Evolutionary conservation across 2,329 filamentous ascomycete genomes (phyloP), one percentile per base, ranked within the genome.

Genomic region (Diaporthe vexans): DNA sequence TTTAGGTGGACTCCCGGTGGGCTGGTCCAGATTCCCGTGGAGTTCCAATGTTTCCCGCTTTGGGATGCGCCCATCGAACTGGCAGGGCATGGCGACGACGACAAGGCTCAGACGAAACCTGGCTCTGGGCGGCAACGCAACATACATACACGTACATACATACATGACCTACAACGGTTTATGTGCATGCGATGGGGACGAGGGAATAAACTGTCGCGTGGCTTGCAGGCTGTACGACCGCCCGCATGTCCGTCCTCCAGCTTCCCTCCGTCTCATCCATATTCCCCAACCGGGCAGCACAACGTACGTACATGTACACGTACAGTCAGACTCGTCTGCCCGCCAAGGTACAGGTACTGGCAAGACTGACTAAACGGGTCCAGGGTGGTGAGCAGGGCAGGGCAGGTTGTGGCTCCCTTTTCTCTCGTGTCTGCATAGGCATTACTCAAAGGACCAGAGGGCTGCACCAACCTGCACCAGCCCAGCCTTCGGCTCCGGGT

Each of bases 21-120:
- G 33, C 63, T 68, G 63, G 63, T 68, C 63, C 48, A 68, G 63
- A 68, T 54, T 29, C 48, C n/a, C 21, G 63, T 37, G 52, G 21
- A 11, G 46, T 11, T 51, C 4, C n/a, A n/a, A 11, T 19, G 26
- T 37, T 35, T 35, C 46, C 61, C 17, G 11, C 33, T 48, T 51
- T 19, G 40, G 40, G 40, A 43, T 29, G 4, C 4, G 29, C 4
- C 29, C 29, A 29, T 29, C 29, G 29, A 29, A 29, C 29, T 29
- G 40, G 40, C 40, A 7, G 15, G 40, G 40, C 40, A 17, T 17
- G 15, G 17, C 6, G 26, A 11, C 29, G 46, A 26, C 29, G 63
- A 51, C 10, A 43, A n/a, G 46, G 46, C 26, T 51, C 63, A 24
- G 63, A 51, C 63, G 46, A 67, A 37, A 67, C 46, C 21, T n/a